Base-by-base conservation (phyloP, 2,329 filamentous ascomycete species). In the Fusarium heterosporum region DNA sequence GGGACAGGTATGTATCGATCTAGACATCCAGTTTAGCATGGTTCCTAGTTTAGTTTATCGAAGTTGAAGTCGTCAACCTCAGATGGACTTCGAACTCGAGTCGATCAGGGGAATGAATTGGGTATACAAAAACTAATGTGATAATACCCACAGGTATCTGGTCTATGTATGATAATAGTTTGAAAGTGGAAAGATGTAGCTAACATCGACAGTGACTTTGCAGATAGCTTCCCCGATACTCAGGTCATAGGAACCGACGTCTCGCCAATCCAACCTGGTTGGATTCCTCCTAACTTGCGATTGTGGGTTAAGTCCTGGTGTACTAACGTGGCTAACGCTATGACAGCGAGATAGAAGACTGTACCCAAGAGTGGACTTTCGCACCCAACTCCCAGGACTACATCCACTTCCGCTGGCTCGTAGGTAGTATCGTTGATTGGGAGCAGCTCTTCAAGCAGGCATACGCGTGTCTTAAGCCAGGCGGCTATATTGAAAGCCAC, bases 341-440 rank as follows among this genome's bases (percentile, higher is more conserved):
- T 1, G 1, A 4, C 6, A 69, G 65, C 17, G 61, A 69, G 42
- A 69, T 69, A 0, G 66, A 69, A 8, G 66, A 69, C 29, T 69
- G 62, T 5, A 69, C 66, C 4, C 66, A 64, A 36, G 59, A 66
- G 36, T 69, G 67, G 67, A 69, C 67, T 5, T 69, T 67, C 28
- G 49, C 36, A 0, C 46, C 52, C 0, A 53, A 67, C 11, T 69
- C 59, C 2, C 53, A 61, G 1, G 65, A 69, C 6, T 69, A 67
- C 9, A 50, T 69, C 14, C 66, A 69, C 26, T 55, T 69, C 1
- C 66, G 66, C 3, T 69, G 63, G 59, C 66, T 69, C 0, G 67
- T 69, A 1, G 67, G 63, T 0, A 69, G 63, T 2, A 59, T 69
- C 8, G 46, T 53, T 0, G 59, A 69, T 39, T 69, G 67, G 67